These are phyloP conservation scores for Penicillium diatomitis DNA, from an alignment of 495 filamentous ascomycete species.

Conservation along the genomic window DNA sequence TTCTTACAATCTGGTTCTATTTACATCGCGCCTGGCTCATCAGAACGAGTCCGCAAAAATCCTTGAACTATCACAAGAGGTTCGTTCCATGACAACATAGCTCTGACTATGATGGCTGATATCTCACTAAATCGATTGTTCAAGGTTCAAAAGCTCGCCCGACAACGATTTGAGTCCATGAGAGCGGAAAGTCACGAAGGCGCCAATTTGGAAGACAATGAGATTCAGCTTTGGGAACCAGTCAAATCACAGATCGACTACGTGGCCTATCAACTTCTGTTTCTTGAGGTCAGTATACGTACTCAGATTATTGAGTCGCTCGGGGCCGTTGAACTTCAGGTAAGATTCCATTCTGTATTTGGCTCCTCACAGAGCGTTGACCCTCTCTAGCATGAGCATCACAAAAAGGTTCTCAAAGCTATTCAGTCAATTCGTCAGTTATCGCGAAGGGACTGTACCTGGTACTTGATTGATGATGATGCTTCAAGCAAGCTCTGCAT, in stretches of 20 bases:
- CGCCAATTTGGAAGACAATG: background rate
- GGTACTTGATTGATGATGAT: background rate
- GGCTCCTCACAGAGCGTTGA: background rate
- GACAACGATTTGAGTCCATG: background rate
- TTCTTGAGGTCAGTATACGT: background rate
- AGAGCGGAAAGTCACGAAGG: background rate
- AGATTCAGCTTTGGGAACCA: background rate
- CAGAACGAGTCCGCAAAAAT: background rate
- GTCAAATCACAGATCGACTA: background rate
- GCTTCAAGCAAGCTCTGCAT: background rate
- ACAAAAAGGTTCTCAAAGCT: background rate
- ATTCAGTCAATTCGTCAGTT: background rate
- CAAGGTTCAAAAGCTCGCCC: no score
- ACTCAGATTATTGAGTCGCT: background rate
- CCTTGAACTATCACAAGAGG: background rate
- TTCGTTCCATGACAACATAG: background rate
- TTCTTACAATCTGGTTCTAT: background rate
- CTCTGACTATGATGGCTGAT: no score
- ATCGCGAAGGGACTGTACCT: background rate
- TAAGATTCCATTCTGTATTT: background rate
- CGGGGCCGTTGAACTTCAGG: background rate
- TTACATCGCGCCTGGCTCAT: background rate
- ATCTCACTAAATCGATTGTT: no score
- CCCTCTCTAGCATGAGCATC: background rate
- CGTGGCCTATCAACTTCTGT: background rate